A percentile compares a stretch with the other conserved stretches of the same genome.
Conservation (phyloP, 306 rosid genomes). For the Inga leiocalycina region DNA sequence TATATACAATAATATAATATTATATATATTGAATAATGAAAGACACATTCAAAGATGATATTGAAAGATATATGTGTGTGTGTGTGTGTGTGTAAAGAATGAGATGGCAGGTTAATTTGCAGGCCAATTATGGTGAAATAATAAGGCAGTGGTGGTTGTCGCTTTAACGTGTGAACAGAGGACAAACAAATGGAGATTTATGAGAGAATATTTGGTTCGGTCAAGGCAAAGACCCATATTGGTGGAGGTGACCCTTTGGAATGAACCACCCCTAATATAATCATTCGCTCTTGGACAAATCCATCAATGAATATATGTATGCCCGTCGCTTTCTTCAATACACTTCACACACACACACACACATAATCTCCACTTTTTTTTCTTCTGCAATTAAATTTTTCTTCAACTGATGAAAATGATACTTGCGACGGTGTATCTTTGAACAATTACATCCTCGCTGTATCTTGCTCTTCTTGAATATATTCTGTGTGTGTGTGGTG, state of each 20-base stretch:
- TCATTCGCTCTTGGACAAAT: constrained; percentile 31
- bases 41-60: not conserved
- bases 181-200: not conserved
- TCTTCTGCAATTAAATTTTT: not conserved
- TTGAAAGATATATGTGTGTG: no score
- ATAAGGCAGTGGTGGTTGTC: constrained; percentile 23
- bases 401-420: constrained; percentile 27
- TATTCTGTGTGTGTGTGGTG: not conserved
- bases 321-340: constrained; percentile 21
- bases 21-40: not conserved
- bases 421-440: constrained; percentile 7
- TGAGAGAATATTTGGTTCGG: constrained; percentile 12
- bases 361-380: not conserved
- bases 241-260: not conserved
- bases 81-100: not conserved
- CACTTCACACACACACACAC: not conserved
- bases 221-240: constrained; percentile 32
- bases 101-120: not conserved
- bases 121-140: constrained; percentile 25
- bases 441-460: not conserved
- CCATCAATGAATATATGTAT: constrained; percentile 5
- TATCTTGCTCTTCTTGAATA: constrained; percentile 28
- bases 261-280: constrained; percentile 16
- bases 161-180: not conserved
- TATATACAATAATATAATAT: no score